Evolutionary conservation across 345 rosid genomes (phyloP).

Genomic region (sweet orange (Citrus sinensis)): DVS_A1.0 CM039169.1:15747001-15747500

Average conservation of each 20-base stretch:
- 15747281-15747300: accelerated
- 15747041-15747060: too few species aligned
- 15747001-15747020: too few species aligned
- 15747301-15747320: neutral
- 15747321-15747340: neutral
- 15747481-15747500: neutral
- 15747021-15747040: too few species aligned
- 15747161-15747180: neutral
- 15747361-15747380: neutral
- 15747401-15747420: neutral
- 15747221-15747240: neutral
- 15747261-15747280: neutral
- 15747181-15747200: neutral
- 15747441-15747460: neutral
- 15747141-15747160: too few species aligned
- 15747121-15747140: too few species aligned
- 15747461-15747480: neutral
- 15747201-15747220: neutral
- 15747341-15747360: neutral
- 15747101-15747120: too few species aligned
- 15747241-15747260: neutral
- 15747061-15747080: too few species aligned
- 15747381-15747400: neutral
- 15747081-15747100: too few species aligned
- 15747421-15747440: neutral